A percentile compares a stretch with the other conserved stretches of the same genome.
Conservation (phyloP, 768 basidiomycete species). For the Collybia sp. region DNA sequence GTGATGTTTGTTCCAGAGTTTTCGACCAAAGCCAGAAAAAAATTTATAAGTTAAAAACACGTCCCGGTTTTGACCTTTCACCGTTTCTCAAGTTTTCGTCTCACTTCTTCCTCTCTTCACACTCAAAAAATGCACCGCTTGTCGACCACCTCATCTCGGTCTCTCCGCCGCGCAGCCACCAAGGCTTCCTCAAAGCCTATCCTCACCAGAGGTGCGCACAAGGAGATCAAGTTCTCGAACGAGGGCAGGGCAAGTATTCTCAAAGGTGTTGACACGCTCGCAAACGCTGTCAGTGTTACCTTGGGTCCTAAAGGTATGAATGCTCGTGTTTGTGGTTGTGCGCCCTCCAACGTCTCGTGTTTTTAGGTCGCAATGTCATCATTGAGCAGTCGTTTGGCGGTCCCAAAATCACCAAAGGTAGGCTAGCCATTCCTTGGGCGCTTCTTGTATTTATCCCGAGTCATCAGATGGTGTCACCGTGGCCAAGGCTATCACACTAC, state of each 20-base stretch:
- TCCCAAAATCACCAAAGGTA: slow-evolving; percentile 95
- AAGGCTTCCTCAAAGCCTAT: slow-evolving; percentile 48
- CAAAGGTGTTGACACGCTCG: slow-evolving; percentile 93
- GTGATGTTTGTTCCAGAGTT: slow-evolving; percentile 3
- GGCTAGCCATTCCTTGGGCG: slow-evolving; percentile 15
- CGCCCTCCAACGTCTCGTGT: slow-evolving; percentile 9
- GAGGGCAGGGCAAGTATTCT: slow-evolving; percentile 92
- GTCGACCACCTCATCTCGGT: slow-evolving; percentile 58
- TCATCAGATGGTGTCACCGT: slow-evolving; percentile 93
- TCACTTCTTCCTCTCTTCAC: slow-evolving; percentile 7
- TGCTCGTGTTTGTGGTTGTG: neutral
- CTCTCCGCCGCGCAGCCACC: slow-evolving; percentile 63
- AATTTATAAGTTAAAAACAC: slow-evolving; percentile 4
- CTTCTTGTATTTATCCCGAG: slow-evolving; percentile 3
- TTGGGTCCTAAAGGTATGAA: slow-evolving; percentile 87
- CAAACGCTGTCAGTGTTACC: slow-evolving; percentile 95
- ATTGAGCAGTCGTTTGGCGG: slow-evolving; percentile 91
- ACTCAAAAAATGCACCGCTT: slow-evolving; percentile 63
- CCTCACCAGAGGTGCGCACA: slow-evolving; percentile 73
- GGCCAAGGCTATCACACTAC: slow-evolving; percentile 88
- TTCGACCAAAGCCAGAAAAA: slow-evolving; percentile 2
- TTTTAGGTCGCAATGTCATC: slow-evolving; percentile 90
- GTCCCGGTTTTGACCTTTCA: neutral
- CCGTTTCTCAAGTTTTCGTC: neutral
- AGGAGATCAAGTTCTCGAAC: slow-evolving; percentile 96